Conservation (phyloP, 75 land plant species). For the Adiantum capillusveneris region DNA sequence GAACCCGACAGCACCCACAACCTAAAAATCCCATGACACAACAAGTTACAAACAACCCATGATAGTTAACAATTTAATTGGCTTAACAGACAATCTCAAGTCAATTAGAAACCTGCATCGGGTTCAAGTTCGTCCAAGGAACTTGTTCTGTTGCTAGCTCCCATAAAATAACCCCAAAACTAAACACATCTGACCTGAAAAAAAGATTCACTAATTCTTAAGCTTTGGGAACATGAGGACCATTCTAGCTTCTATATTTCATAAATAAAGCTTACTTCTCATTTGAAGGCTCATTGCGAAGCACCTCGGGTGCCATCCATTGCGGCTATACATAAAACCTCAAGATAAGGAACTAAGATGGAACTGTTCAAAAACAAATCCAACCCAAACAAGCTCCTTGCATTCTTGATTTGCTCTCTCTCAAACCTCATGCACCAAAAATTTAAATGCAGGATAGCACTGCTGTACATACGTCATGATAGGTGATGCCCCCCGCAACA, state of each 20-base stretch:
- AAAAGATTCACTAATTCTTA: background rate
- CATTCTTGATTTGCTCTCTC: too few species aligned
- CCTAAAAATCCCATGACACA: slow-evolving; percentile 26
- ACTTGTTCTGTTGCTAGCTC: background rate
- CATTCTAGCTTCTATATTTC: too few species aligned
- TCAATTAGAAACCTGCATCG: slow-evolving; percentile 7
- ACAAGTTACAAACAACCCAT: too few species aligned
- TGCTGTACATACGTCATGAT: background rate
- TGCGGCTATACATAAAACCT: slow-evolving; percentile 71
- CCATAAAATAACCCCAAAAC: slow-evolving; percentile 10
- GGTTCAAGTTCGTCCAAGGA: background rate
- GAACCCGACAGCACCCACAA: slow-evolving; percentile 86
- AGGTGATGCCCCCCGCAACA: too few species aligned
- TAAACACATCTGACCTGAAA: slow-evolving; percentile 16
- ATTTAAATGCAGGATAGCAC: background rate
- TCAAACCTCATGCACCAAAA: background rate
- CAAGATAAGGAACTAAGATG: too few species aligned
- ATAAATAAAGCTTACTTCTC: slow-evolving; percentile 37
- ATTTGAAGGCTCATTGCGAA: slow-evolving; percentile 60
- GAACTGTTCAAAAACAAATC: too few species aligned
- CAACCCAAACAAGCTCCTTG: too few species aligned
- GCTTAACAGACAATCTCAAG: too few species aligned
- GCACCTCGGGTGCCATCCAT: slow-evolving; percentile 78
- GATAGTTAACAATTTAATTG: too few species aligned
- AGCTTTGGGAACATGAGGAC: background rate